Evolutionary conservation across 495 filamentous ascomycete species (phyloP).

Genomic region (Tuber indicum): DNA sequence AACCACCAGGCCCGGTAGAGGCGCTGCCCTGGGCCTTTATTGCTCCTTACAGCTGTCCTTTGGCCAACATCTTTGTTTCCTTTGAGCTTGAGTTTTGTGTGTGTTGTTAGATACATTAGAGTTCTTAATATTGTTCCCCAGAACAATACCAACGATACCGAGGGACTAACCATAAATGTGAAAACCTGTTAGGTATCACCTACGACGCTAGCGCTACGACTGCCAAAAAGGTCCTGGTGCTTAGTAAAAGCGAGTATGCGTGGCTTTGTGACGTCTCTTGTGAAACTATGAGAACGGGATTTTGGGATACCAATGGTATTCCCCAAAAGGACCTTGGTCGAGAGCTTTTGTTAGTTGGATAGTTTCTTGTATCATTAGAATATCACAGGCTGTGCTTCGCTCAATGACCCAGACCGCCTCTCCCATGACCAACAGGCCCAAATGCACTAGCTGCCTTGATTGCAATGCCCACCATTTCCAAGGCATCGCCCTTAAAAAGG

Average conservation of each 20-base stretch:
- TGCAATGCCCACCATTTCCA: background rate
- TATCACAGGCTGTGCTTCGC: too few species aligned
- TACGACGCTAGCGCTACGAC: background rate
- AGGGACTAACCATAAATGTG: constrained; percentile 9
- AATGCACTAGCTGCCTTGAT: background rate
- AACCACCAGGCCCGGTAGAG: background rate
- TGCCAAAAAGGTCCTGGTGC: background rate
- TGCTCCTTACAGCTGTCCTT: background rate
- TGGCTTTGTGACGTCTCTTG: background rate
- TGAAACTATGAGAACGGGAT: too few species aligned
- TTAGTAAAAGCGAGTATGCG: background rate
- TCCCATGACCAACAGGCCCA: background rate
- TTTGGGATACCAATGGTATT: too few species aligned
- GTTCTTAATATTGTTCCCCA: constrained; percentile 30
- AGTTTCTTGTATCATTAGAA: too few species aligned
- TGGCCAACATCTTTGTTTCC: background rate
- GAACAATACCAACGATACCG: constrained; percentile 28
- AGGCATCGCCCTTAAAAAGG: background rate
- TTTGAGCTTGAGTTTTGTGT: background rate
- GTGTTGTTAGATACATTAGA: background rate
- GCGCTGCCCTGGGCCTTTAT: background rate
- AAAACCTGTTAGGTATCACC: background rate
- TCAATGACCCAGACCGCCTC: background rate
- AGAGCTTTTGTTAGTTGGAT: too few species aligned
- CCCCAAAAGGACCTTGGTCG: too few species aligned